Evolutionary conservation across 2,329 filamentous ascomycete species (phyloP).

Genomic region (Fusarium sp.): DNA sequence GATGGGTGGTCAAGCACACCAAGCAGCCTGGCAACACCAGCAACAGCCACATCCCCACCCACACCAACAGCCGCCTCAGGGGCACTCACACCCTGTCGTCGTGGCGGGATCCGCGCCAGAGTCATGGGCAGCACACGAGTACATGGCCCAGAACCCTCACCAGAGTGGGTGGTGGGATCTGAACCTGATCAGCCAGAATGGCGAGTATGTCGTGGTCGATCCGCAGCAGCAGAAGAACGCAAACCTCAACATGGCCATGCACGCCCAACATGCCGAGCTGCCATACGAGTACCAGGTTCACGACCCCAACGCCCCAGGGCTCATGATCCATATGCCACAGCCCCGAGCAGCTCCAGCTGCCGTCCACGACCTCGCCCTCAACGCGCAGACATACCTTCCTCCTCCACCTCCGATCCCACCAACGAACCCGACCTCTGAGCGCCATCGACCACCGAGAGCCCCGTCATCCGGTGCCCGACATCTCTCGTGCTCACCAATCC

Average conservation of each 20-base stretch:
- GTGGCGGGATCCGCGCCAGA: conserved; percentile 30
- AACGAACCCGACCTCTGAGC: conserved; percentile 46
- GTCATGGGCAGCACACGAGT: conserved; percentile 44
- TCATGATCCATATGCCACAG: conserved; percentile 68
- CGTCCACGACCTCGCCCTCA: conserved; percentile 50
- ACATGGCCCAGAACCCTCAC: conserved; percentile 39
- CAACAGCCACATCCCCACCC: conserved; percentile 27
- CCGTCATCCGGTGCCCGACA: conserved; percentile 67
- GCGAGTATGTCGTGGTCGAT: conserved; percentile 39
- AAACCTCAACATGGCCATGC: conserved; percentile 54
- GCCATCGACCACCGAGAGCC: conserved; percentile 62
- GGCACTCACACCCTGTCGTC: conserved; percentile 13
- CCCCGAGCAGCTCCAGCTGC: conserved; percentile 53
- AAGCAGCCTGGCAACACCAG: conserved; percentile 34
- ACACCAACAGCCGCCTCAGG: conserved; percentile 20
- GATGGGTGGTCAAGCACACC: conserved; percentile 32
- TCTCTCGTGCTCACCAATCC: conserved; percentile 53
- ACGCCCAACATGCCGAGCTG: conserved; percentile 54
- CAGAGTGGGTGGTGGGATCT: conserved; percentile 49
- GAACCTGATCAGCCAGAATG: conserved; percentile 45
- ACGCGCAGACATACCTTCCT: conserved; percentile 51
- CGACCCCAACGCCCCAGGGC: conserved; percentile 51
- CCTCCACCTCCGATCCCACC: conserved; percentile 47
- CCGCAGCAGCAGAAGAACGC: conserved; percentile 51
- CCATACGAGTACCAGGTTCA: conserved; percentile 54